phyloP scores from a whole-genome alignment of 345 rosid genomes.

The Punica granatum region DNA sequence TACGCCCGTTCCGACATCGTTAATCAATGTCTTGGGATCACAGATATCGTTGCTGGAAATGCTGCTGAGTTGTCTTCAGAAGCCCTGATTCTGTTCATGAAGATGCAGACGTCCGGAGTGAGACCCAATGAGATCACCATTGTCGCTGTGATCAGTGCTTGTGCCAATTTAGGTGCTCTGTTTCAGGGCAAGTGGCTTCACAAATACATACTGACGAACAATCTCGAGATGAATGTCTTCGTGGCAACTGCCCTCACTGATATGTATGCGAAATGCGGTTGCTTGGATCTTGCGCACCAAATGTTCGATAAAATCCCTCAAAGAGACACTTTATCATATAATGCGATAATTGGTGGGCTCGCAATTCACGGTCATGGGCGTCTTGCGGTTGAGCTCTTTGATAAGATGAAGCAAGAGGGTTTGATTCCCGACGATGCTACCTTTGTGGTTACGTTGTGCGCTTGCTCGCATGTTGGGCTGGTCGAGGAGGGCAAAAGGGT shows the following conservation, averaged over 20 bases:
- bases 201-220: slow-evolving; percentile 33
- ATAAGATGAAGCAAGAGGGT: slow-evolving; percentile 27
- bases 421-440: slow-evolving; percentile 46
- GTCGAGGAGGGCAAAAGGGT: slow-evolving; percentile 37
- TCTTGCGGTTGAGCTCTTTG: slow-evolving; percentile 31
- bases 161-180: slow-evolving; percentile 47
- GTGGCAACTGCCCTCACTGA: slow-evolving; percentile 44
- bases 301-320: slow-evolving; percentile 42
- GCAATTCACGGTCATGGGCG: slow-evolving; percentile 45
- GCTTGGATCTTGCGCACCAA: slow-evolving; percentile 27
- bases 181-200: slow-evolving; percentile 50
- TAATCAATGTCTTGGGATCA: neutral
- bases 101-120: slow-evolving; percentile 32
- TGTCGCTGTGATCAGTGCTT: slow-evolving; percentile 47
- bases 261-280: slow-evolving; percentile 43
- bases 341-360: slow-evolving; percentile 54
- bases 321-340: slow-evolving; percentile 38
- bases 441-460: slow-evolving; percentile 41
- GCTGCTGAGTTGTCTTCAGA: slow-evolving; percentile 9
- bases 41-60: slow-evolving; percentile 7
- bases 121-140: slow-evolving; percentile 59
- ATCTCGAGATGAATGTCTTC: slow-evolving; percentile 35
- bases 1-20: slow-evolving; percentile 20
- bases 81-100: slow-evolving; percentile 31
- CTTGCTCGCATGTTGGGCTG: slow-evolving; percentile 60